Conservation (phyloP, 2,329 filamentous ascomycete genomes). For the Alternaria panax region DNA sequence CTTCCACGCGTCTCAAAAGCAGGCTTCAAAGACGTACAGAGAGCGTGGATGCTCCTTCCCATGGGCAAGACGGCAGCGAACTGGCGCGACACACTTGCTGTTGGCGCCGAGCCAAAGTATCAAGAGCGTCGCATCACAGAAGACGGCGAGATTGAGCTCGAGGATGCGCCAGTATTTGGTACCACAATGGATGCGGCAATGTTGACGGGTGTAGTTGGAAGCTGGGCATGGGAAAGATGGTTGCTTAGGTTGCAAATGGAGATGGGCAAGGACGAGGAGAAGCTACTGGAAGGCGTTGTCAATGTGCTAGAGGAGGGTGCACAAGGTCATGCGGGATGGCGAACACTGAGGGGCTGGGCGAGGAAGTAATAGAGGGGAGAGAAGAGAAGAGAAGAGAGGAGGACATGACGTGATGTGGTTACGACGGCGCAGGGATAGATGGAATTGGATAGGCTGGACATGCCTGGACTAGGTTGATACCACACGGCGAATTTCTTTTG, state of each 20-base stretch:
- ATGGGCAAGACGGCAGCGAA: conserved; percentile 66
- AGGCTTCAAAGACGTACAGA: conserved; percentile 80
- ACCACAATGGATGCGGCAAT: conserved; percentile 73
- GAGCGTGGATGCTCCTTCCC: conserved; percentile 88
- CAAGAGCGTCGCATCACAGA: conserved; percentile 50
- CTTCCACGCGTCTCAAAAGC: conserved; percentile 74
- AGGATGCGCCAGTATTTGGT: conserved; percentile 40
- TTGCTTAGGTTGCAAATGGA: conserved; percentile 86
- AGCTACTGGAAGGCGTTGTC: conserved; percentile 63
- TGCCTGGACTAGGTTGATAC: conserved; percentile 37
- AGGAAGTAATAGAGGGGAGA: conserved; percentile 40
- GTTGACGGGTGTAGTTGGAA: conserved; percentile 81
- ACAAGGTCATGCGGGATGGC: conserved; percentile 65
- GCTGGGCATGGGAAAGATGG: conserved; percentile 97
- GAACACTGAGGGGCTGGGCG: conserved; percentile 63
- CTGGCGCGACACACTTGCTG: conserved; percentile 48
- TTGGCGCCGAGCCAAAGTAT: conserved; percentile 37
- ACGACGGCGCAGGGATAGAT: conserved; percentile 1
- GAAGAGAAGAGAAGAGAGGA: background rate
- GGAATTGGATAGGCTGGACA: conserved; percentile 5
- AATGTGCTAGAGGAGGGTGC: conserved; percentile 67
- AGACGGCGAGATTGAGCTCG: conserved; percentile 41
- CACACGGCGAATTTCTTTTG: conserved; percentile 39
- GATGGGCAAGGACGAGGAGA: conserved; percentile 71
- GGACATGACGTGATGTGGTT: conserved; percentile 5